Evolutionary conservation across 176 grass and related monocot species (phyloP), one percentile per base, ranked within the genome.

Genomic region (Leersia perrieri): DNA sequence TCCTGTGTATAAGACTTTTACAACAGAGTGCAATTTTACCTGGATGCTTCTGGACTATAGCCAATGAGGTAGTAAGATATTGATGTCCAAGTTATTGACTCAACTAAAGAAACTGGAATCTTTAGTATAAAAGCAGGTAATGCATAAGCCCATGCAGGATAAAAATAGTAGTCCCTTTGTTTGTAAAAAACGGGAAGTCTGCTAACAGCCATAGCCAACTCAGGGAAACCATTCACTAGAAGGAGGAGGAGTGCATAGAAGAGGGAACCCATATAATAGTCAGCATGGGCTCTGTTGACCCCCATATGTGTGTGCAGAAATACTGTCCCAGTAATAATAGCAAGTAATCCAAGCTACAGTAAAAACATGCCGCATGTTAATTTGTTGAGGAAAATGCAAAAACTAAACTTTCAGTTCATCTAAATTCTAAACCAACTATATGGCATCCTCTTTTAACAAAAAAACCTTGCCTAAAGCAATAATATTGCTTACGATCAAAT

Each of bases 131-230:
- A 83, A 73, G 84, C 61, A 62, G 94, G 89, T 71, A 97, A 75
- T 68, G 91, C 66, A 86, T 94, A 97, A 75, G 94, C 87, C 94
- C 94, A 97, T 28, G 91, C 82, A 18, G 94, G 94, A 77, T 92
- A 97, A 79, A 97, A 94, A 75, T 86, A 86, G 38, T 86, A 61
- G 38, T 97, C 84, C 66, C 91, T 87, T 80, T 97, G 94, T 74
- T 88, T 94, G 79, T 88, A 97, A 39, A 97, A 97, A 16, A 90
- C 83, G 16, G 94, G 91, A 4, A 92, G 79, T 84, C 91, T 85
- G 9, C 67, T 73, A 66, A 88, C 22, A 30, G 94, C 85, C 91
- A 97, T 90, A 11, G n/a, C n/a, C n/a, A n/a, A n/a, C n/a, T n/a
- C n/a, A n/a, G n/a, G n/a, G n/a, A n/a, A n/a, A n/a, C n/a, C n/a